phyloP scores from a whole-genome alignment of 306 rosid genomes.

The Castanea sativa region DNA sequence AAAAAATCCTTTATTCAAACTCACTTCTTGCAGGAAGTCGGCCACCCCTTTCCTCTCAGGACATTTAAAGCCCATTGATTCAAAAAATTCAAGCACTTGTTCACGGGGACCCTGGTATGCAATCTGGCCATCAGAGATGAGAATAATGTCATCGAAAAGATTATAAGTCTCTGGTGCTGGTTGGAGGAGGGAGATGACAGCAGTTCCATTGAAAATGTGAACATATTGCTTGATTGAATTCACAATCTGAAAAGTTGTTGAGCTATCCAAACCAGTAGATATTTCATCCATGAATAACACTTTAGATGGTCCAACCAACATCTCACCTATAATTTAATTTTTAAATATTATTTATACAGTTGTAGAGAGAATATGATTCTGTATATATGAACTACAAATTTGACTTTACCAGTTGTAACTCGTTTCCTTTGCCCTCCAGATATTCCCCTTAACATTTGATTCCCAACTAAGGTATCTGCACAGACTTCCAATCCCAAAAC shows the following conservation, averaged over 20 bases:
- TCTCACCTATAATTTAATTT: conserved; percentile 34
- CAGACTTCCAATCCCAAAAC: conserved; percentile 80
- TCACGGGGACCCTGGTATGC: conserved; percentile 60
- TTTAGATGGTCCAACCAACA: conserved; percentile 60
- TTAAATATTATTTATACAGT: neutral
- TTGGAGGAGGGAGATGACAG: conserved; percentile 50
- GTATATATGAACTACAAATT: neutral
- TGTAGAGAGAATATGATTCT: too few species aligned
- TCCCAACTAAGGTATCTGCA: conserved; percentile 78
- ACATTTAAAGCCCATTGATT: conserved; percentile 47
- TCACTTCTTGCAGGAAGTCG: conserved; percentile 63
- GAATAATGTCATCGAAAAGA: conserved; percentile 56
- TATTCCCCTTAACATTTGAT: conserved; percentile 74
- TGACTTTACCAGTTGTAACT: conserved; percentile 54
- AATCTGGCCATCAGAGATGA: conserved; percentile 52
- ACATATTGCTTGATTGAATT: conserved; percentile 38
- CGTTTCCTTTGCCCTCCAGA: conserved; percentile 94
- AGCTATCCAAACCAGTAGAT: conserved; percentile 61
- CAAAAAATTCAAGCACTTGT: conserved; percentile 46
- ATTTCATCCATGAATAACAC: conserved; percentile 63
- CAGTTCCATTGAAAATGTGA: conserved; percentile 49
- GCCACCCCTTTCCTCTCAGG: conserved; percentile 60
- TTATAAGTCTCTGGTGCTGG: conserved; percentile 59
- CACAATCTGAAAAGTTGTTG: conserved; percentile 60
- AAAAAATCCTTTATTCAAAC: neutral